Conservation (phyloP, 2,329 filamentous ascomycete species). For the Trichophyton rubrum region DNA sequence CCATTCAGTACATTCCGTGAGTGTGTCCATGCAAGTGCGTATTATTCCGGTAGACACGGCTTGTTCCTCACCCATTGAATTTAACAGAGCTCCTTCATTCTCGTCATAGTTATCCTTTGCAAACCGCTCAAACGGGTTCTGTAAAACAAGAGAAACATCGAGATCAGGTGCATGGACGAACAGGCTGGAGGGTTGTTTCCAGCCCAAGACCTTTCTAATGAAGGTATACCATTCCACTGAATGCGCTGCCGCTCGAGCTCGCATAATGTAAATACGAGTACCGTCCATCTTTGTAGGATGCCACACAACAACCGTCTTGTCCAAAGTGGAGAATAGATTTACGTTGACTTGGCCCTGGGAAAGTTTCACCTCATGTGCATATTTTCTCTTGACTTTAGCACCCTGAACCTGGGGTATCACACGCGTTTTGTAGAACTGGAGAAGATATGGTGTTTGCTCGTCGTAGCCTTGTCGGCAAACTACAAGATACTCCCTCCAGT, state of each 20-base stretch:
- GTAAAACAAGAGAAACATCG: conserved; percentile 45
- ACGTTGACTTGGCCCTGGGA: conserved; percentile 35
- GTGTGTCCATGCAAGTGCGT: conserved; percentile 45
- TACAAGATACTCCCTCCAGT: conserved; percentile 52
- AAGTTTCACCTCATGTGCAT: conserved; percentile 43
- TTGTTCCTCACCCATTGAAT: conserved; percentile 36
- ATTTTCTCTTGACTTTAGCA: conserved; percentile 40
- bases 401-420: conserved; percentile 50
- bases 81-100: conserved; percentile 25
- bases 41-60: conserved; percentile 46
- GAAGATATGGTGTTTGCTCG: conserved; percentile 42
- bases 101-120: conserved; percentile 33
- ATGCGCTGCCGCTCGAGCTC: conserved; percentile 47
- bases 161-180: conserved; percentile 53
- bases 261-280: conserved; percentile 50
- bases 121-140: conserved; percentile 46
- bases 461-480: conserved; percentile 48
- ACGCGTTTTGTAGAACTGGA: conserved; percentile 50
- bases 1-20: conserved; percentile 47
- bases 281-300: conserved; percentile 38
- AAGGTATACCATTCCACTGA: conserved; percentile 60
- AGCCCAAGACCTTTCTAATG: conserved; percentile 47
- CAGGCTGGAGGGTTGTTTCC: conserved; percentile 43
- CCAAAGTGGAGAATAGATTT: conserved; percentile 53
- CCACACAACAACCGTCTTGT: conserved; percentile 56